Percentiles rank a stretch among this genome's conserved stretches.
These are phyloP conservation scores for Lachnellula suecica DNA, from an alignment of 2,329 filamentous ascomycete species.

Conservation along the genomic window DNA sequence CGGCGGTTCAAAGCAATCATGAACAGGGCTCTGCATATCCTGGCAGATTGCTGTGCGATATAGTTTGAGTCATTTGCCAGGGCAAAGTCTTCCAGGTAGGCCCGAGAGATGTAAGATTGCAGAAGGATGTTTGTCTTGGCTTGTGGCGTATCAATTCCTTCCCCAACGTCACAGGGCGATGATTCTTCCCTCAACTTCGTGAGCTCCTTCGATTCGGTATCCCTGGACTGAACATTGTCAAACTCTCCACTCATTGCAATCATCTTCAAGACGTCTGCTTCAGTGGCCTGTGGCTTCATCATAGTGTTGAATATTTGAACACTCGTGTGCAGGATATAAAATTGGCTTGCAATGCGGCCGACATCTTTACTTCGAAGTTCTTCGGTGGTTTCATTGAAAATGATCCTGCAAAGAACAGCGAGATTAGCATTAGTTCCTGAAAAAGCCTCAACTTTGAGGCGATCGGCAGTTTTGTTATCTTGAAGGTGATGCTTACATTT, in stretches of 20 bases:
- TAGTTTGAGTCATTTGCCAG: slow-evolving; percentile 90
- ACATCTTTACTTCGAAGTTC: slow-evolving; percentile 93
- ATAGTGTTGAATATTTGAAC: slow-evolving; percentile 95
- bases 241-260: slow-evolving; percentile 98
- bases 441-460: too few relatives aligned
- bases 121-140: slow-evolving; percentile 95
- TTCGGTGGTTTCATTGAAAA: slow-evolving; percentile 93
- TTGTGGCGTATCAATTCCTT: slow-evolving; percentile 67
- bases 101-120: slow-evolving; percentile 89
- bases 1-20: slow-evolving; percentile 95
- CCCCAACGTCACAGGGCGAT: slow-evolving; percentile 76
- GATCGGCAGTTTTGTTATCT: too few relatives aligned
- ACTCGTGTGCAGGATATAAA: slow-evolving; percentile 89
- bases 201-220: slow-evolving; percentile 89
- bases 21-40: slow-evolving; percentile 92
- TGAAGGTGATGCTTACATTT: slow-evolving; percentile 54
- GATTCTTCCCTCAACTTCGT: slow-evolving; percentile 65
- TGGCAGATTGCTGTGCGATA: slow-evolving; percentile 90
- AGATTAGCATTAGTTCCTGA: background rate
- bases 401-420: slow-evolving; percentile 58
- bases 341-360: slow-evolving; percentile 94
- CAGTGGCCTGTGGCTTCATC: slow-evolving; percentile 83
- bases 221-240: slow-evolving; percentile 91
- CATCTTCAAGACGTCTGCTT: slow-evolving; percentile 93
- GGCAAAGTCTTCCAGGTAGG: slow-evolving; percentile 88